Evolutionary conservation across 2,329 filamentous ascomycete genomes (phyloP).

Genomic region (Aspergillus hortae): DNA sequence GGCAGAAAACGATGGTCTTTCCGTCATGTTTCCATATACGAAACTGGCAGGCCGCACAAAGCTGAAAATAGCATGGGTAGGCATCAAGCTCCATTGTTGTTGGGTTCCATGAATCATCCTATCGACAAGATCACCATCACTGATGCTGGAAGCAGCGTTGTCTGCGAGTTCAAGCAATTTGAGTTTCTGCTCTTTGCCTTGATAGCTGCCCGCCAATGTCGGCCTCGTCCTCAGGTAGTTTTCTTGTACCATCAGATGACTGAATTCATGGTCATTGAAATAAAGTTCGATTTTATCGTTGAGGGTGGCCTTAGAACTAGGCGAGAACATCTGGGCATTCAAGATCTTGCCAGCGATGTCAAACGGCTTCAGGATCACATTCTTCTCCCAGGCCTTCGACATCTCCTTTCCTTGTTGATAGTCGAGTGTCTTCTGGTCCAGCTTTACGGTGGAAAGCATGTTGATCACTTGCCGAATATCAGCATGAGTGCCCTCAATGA

Average conservation of each 20-base stretch:
- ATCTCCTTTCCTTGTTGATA: constrained; percentile 87
- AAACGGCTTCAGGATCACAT: constrained; percentile 94
- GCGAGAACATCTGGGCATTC: constrained; percentile 78
- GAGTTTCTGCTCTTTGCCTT: constrained; percentile 66
- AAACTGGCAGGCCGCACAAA: constrained; percentile 90
- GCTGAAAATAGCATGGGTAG: constrained; percentile 90
- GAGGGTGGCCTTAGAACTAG: constrained; percentile 76
- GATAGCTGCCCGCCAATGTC: constrained; percentile 58
- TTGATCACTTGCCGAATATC: constrained; percentile 98
- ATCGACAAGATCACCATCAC: constrained; percentile 92
- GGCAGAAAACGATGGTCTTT: constrained; percentile 71
- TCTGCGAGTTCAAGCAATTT: constrained; percentile 85
- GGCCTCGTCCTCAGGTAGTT: constrained; percentile 90
- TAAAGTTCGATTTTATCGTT: constrained; percentile 99
- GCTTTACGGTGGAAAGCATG: constrained; percentile 91
- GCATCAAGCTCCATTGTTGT: constrained; percentile 98
- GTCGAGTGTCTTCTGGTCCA: constrained; percentile 75
- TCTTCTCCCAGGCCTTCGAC: constrained; percentile 98
- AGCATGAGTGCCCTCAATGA: constrained; percentile 92
- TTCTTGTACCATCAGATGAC: constrained; percentile 95
- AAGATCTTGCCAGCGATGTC: constrained; percentile 95
- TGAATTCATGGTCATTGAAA: constrained; percentile 99
- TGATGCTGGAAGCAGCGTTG: constrained; percentile 90
- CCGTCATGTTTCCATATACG: constrained; percentile 71
- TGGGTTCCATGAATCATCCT: constrained; percentile 98